Conservation (phyloP, 441 rosid species). For the Mallotus repandus region DNA sequence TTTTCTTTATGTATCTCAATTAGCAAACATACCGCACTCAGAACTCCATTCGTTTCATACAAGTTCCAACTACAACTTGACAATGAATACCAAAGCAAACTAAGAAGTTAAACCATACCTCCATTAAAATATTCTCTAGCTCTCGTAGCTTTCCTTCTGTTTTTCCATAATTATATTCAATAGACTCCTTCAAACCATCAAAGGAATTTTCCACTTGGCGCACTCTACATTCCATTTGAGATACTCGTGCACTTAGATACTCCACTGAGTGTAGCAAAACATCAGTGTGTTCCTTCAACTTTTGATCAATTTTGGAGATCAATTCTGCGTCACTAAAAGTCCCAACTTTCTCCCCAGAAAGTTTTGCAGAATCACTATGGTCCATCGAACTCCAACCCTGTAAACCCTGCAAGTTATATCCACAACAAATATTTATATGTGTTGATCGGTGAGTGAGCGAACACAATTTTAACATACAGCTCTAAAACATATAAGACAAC, state of each 20-base stretch:
- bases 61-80: background rate
- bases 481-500: too few relatives aligned
- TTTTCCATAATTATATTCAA: constrained; percentile 41
- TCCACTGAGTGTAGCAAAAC: constrained; percentile 43
- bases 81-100: constrained; percentile 3
- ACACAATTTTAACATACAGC: background rate
- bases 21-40: background rate
- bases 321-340: constrained; percentile 25
- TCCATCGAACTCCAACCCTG: constrained; percentile 34
- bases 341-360: constrained; percentile 23
- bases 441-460: background rate
- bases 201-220: constrained; percentile 38
- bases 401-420: constrained; percentile 21
- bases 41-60: background rate
- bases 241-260: constrained; percentile 41
- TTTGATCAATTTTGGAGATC: constrained; percentile 40
- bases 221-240: constrained; percentile 49
- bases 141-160: constrained; percentile 47
- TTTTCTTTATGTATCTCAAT: background rate
- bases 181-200: constrained; percentile 39
- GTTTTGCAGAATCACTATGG: constrained; percentile 17
- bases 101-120: constrained; percentile 35
- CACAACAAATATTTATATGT: too few relatives aligned
- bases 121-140: constrained; percentile 39
- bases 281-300: constrained; percentile 46